A percentile compares a stretch with the other conserved stretches of the same genome.
Conservation (phyloP, 2,329 filamentous ascomycete species). For the Metarhizium album region DNA sequence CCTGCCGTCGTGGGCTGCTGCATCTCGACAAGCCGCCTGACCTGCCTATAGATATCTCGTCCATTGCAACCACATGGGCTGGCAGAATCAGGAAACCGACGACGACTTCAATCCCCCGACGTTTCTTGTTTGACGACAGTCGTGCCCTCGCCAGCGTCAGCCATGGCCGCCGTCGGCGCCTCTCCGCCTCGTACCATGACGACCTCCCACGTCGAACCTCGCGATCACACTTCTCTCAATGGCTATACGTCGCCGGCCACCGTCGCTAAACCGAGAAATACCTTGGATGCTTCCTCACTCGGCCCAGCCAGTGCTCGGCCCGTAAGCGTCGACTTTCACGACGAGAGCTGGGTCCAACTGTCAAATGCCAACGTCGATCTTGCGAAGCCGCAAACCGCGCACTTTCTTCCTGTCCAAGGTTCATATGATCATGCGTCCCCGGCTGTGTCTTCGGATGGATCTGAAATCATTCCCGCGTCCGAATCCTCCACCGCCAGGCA, state of each 20-base stretch:
- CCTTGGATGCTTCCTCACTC: slow-evolving; percentile 21
- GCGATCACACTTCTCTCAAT: slow-evolving; percentile 9
- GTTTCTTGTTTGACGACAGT: not conserved
- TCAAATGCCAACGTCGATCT: slow-evolving; percentile 42
- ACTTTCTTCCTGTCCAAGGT: slow-evolving; percentile 13
- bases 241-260: slow-evolving; percentile 6
- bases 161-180: slow-evolving; percentile 24
- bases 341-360: slow-evolving; percentile 41
- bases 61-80: not conserved
- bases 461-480: slow-evolving; percentile 1
- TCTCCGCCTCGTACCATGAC: slow-evolving; percentile 22
- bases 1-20: not conserved
- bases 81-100: not conserved
- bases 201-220: slow-evolving; percentile 15
- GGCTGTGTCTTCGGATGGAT: not conserved
- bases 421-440: not conserved
- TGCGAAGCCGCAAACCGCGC: slow-evolving; percentile 16
- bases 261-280: slow-evolving; percentile 21
- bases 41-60: not conserved
- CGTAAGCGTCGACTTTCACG: slow-evolving; percentile 42
- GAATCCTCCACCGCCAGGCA: not conserved
- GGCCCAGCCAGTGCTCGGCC: slow-evolving; percentile 29
- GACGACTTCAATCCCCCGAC: not conserved
- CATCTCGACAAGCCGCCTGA: not conserved
- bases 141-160: slow-evolving; percentile 7